Percentiles rank a stretch among this genome's conserved stretches.
phyloP scores from a whole-genome alignment of 495 filamentous ascomycete genomes.

The Trichoderma erinaceum region DNA sequence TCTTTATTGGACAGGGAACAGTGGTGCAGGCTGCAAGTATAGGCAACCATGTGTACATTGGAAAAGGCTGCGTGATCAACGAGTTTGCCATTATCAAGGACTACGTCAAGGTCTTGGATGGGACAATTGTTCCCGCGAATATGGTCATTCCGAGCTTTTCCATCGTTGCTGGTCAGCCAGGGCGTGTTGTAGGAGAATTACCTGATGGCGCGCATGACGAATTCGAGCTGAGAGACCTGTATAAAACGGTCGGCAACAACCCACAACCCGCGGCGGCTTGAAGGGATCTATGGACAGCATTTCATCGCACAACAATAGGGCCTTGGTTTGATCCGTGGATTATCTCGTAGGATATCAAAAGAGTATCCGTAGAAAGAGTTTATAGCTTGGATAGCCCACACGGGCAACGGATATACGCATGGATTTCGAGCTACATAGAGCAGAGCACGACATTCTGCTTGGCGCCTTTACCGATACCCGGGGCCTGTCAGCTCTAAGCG shows the following conservation, averaged over 20 bases:
- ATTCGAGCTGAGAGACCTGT: conserved; percentile 52
- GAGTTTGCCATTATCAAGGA: conserved; percentile 89
- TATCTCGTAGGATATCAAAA: too few species aligned
- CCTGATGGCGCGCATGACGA: conserved; percentile 66
- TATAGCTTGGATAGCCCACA: too few species aligned
- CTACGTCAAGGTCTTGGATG: conserved; percentile 75
- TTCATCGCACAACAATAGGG: neutral
- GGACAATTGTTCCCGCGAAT: conserved; percentile 70
- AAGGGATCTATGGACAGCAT: conserved; percentile 14
- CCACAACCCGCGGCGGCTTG: conserved; percentile 35
- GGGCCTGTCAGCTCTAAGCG: too few species aligned
- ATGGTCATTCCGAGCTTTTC: conserved; percentile 90
- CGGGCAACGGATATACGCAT: too few species aligned
- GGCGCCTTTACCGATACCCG: too few species aligned
- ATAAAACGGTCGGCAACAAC: conserved; percentile 48
- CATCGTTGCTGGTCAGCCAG: conserved; percentile 77
- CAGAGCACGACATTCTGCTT: too few species aligned
- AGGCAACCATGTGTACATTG: conserved; percentile 79
- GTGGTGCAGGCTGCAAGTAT: conserved; percentile 73
- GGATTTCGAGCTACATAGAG: too few species aligned
- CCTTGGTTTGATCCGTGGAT: too few species aligned
- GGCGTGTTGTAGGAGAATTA: conserved; percentile 75
- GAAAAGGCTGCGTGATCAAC: conserved; percentile 63
- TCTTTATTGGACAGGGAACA: conserved; percentile 70
- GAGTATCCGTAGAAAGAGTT: too few species aligned